Percentiles rank a stretch among this genome's conserved stretches.
Evolutionary conservation across 2,329 filamentous ascomycete genomes (phyloP).

Genomic region (Monascus ruber): DNA sequence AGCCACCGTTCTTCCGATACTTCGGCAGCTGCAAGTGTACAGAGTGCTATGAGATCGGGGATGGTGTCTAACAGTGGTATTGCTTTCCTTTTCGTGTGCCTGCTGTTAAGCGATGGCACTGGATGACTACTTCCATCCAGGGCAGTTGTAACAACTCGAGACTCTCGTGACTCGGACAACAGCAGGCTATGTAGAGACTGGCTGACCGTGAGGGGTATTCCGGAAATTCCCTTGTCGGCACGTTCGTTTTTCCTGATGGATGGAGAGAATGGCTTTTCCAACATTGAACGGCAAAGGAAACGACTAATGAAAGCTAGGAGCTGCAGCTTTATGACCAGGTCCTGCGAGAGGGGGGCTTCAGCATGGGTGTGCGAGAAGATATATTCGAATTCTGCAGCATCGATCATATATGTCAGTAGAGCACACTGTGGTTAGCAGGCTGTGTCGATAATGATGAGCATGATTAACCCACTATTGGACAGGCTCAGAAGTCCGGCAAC

Average conservation of each 20-base stretch:
- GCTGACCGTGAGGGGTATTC: background rate
- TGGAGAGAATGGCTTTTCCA: background rate
- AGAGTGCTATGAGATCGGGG: constrained; percentile 39
- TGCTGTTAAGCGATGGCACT: constrained; percentile 9
- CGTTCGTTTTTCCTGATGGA: background rate
- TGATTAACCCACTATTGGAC: constrained; percentile 15
- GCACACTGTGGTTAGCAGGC: background rate
- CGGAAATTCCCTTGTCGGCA: background rate
- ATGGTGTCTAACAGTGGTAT: constrained; percentile 32
- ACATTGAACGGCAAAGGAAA: constrained; percentile 30
- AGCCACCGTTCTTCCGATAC: constrained; percentile 31
- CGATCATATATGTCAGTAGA: background rate
- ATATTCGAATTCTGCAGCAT: constrained; percentile 28
- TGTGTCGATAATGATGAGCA: too few species aligned
- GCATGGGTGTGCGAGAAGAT: constrained; percentile 33
- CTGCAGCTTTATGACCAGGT: constrained; percentile 37
- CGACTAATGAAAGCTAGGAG: constrained; percentile 38
- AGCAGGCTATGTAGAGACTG: too few species aligned
- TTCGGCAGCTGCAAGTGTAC: constrained; percentile 23
- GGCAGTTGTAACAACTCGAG: background rate
- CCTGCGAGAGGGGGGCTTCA: constrained; percentile 20
- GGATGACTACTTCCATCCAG: constrained; percentile 17
- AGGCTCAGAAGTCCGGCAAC: constrained; percentile 12
- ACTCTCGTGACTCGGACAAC: background rate
- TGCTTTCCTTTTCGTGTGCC: constrained; percentile 7